These are phyloP conservation scores for Trypanosoma scelopori DNA, from an alignment of 208 protist species.

Conservation along the genomic window DNA sequence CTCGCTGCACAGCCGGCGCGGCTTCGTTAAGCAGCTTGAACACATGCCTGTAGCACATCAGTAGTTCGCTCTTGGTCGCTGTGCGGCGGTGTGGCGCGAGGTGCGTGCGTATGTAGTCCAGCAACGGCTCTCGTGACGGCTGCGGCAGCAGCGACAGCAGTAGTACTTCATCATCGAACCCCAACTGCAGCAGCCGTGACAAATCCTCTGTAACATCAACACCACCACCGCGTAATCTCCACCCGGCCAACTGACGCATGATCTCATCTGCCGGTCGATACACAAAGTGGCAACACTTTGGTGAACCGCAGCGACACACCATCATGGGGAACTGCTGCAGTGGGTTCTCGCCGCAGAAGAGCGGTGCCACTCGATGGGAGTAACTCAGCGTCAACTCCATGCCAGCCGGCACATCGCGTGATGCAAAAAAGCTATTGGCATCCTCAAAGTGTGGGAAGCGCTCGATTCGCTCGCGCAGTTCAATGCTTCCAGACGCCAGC, in stretches of 20 bases:
- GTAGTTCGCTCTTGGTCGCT: slow-evolving; percentile 40
- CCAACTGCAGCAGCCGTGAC: slow-evolving; percentile 33
- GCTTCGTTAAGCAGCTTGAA: slow-evolving; percentile 69
- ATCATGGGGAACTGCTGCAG: slow-evolving; percentile 34
- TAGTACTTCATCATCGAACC: slow-evolving; percentile 68
- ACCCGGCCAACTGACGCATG: slow-evolving; percentile 1
- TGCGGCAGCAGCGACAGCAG: slow-evolving; percentile 46
- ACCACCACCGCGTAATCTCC: background rate
- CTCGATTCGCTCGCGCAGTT: slow-evolving; percentile 34
- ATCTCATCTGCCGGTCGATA: slow-evolving; percentile 33
- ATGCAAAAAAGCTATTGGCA: slow-evolving; percentile 72
- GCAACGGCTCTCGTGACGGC: slow-evolving; percentile 24
- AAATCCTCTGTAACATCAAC: slow-evolving; percentile 6
- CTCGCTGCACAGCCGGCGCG: slow-evolving; percentile 25
- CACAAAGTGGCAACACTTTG: slow-evolving; percentile 57
- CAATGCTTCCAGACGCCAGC: slow-evolving; percentile 9
- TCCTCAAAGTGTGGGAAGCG: slow-evolving; percentile 58
- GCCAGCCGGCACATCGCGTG: slow-evolving; percentile 56
- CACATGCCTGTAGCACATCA: slow-evolving; percentile 65
- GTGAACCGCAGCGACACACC: slow-evolving; percentile 45
- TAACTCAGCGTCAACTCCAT: slow-evolving; percentile 81
- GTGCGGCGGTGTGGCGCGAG: slow-evolving; percentile 32
- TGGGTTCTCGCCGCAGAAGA: slow-evolving; percentile 38
- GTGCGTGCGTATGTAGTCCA: slow-evolving; percentile 48
- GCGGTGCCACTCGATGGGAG: slow-evolving; percentile 47